Evolutionary conservation across 495 filamentous ascomycete species (phyloP), one percentile per base, ranked within the genome.

Genomic region (Sabuloglossum arenarium): DNA sequence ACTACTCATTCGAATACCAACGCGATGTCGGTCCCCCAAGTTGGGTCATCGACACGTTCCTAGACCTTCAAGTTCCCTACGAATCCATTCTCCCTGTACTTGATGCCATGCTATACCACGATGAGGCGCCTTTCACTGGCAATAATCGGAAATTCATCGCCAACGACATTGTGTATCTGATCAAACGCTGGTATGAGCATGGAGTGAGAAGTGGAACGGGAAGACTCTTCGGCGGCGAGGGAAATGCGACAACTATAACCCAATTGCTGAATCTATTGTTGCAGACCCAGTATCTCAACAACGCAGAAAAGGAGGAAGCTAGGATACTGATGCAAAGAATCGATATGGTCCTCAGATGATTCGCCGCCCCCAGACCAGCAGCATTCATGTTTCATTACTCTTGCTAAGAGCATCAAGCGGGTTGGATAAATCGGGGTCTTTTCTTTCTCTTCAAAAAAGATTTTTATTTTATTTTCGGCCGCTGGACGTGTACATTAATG

Each of bases 31-130:
- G 76, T 32, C 80, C 85, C 5, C 66, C 80, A 11, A 78, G 75
- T 56, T 98, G 91, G 91, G 81, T 90, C 0, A 72, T 91, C 28
- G 80, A 88, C 63, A 70, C 87, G 1, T 85, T 97, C 63, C 65
- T 93, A 27, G 77, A 82, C 39, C 75, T 95, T 19, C 78, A 76
- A 11, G 79, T 94, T 23, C 72, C 84, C 10, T 80, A 81, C 60
- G 85, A 94, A 59, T 73, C 80, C 1, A 71, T 96, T 16, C 74
- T 86, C 60, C 71, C 79, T 19, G 79, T 88, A 34, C 75, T 98
- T 8, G 91, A 96, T 64, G 70, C 71, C 31, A 81, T 94, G 73
- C 88, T 82, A 63, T 89, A 90, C 66, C 76, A 79, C 43, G 81
- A 93, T 60, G 85, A 91, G 63, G 73, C 80, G 6, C 91, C 93